A percentile compares a stretch with the other conserved stretches of the same genome.
These are phyloP conservation scores for Dryadomyces quercivorus DNA, from an alignment of 2,329 filamentous ascomycete genomes.

Conservation along the genomic window DNA sequence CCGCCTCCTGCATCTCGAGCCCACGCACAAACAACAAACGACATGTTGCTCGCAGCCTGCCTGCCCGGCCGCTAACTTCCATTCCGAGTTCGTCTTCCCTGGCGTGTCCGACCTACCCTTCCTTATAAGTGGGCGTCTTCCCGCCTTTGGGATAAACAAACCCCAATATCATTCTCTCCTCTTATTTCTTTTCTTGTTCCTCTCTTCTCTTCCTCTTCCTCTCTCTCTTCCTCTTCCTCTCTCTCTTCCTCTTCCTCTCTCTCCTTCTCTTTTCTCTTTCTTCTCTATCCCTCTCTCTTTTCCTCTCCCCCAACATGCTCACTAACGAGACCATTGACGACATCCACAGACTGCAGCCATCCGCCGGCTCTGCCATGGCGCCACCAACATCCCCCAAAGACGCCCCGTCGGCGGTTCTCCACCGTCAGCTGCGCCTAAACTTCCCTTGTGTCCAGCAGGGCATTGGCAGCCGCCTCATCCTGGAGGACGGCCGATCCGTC, in stretches of 20 bases:
- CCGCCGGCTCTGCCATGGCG: background rate
- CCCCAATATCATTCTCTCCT: background rate
- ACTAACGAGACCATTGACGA: background rate
- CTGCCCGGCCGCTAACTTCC: too few species aligned
- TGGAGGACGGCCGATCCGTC: constrained; percentile 27
- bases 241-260: background rate
- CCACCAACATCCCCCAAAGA: background rate
- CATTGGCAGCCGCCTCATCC: constrained; percentile 24
- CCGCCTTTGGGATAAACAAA: background rate
- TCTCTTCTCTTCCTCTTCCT: background rate
- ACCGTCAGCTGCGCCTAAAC: constrained; percentile 22
- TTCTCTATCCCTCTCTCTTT: too few species aligned
- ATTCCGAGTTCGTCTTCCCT: background rate
- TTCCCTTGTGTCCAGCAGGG: constrained; percentile 21
- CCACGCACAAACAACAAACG: background rate
- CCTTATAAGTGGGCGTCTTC: background rate
- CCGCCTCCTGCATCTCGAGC: background rate
- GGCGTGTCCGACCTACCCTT: background rate
- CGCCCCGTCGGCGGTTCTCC: constrained; percentile 23
- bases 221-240: background rate
- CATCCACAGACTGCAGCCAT: background rate
- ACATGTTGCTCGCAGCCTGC: background rate
- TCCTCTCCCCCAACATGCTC: background rate
- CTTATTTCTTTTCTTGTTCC: background rate
- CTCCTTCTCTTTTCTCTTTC: background rate